Percentiles rank a stretch among this genome's conserved stretches.
Conservation (phyloP, 441 rosid species). For the Cnidoscolus chayamansa region DNA sequence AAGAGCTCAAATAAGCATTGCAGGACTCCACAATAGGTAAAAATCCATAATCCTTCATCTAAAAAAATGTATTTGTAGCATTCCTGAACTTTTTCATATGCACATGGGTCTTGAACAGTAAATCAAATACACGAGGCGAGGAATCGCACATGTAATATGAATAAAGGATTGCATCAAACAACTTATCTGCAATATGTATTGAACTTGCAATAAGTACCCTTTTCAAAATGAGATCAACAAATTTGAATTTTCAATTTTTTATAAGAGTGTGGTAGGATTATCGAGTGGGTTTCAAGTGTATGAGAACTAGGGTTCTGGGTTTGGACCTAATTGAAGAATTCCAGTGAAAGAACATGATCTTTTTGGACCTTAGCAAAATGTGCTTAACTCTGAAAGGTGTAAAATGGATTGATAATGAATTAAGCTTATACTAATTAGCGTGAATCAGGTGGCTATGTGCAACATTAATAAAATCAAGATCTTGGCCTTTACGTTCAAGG, state of each 20-base stretch:
- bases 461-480: constrained; percentile 73
- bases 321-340: constrained; percentile 67
- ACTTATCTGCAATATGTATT: constrained; percentile 38
- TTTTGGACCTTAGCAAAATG: constrained; percentile 51
- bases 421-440: constrained; percentile 66
- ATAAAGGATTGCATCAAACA: constrained; percentile 55
- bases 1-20: constrained; percentile 68
- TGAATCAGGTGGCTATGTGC: constrained; percentile 73
- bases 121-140: constrained; percentile 64
- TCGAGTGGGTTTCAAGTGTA: constrained; percentile 53
- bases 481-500: constrained; percentile 63
- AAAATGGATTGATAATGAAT: constrained; percentile 36
- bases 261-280: constrained; percentile 62
- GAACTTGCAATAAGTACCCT: constrained; percentile 30
- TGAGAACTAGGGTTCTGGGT: constrained; percentile 39
- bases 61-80: constrained; percentile 50
- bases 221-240: constrained; percentile 54
- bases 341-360: constrained; percentile 61
- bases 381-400: constrained; percentile 56
- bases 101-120: constrained; percentile 54
- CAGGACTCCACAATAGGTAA: constrained; percentile 67
- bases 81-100: constrained; percentile 62
- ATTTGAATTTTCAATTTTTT: constrained; percentile 55
- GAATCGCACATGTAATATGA: constrained; percentile 71
- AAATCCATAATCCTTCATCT: constrained; percentile 68